A percentile compares a stretch with the other conserved stretches of the same genome.
Conservation (phyloP, 2,329 filamentous ascomycete genomes). For the Cercospora sp. region DNA sequence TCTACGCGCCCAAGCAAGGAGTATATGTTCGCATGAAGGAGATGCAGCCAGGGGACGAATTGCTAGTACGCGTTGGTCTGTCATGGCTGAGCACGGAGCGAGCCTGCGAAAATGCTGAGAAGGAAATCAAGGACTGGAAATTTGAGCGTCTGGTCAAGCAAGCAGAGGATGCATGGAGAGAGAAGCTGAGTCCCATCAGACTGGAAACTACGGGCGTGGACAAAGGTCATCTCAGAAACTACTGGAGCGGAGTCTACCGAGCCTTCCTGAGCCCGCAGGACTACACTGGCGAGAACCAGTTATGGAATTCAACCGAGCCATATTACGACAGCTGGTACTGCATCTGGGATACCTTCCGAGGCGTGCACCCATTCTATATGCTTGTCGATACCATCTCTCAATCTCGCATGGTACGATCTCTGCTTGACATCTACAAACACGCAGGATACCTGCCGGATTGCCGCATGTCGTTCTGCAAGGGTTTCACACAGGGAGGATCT, state of each 20-base stretch:
- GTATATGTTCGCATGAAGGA: conserved; percentile 40
- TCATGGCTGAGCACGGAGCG: conserved; percentile 67
- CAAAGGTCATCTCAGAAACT: conserved; percentile 40
- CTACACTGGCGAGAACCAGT: conserved; percentile 49
- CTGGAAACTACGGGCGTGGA: conserved; percentile 41
- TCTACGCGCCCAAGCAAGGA: conserved; percentile 26
- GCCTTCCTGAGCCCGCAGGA: conserved; percentile 49
- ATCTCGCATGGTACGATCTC: conserved; percentile 65
- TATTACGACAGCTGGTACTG: conserved; percentile 60
- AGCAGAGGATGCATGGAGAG: conserved; percentile 43
- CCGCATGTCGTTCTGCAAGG: conserved; percentile 71
- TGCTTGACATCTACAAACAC: conserved; percentile 70
- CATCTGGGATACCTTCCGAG: conserved; percentile 49
- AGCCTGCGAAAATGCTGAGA: conserved; percentile 67
- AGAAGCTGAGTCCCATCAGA: conserved; percentile 43
- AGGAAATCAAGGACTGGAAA: conserved; percentile 65
- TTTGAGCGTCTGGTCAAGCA: conserved; percentile 55
- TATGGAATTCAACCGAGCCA: conserved; percentile 47
- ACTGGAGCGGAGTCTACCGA: conserved; percentile 49
- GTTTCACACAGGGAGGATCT: conserved; percentile 71
- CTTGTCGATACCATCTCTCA: conserved; percentile 66
- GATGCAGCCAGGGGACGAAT: conserved; percentile 44
- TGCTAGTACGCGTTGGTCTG: conserved; percentile 64
- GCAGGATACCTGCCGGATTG: conserved; percentile 73
- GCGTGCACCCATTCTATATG: conserved; percentile 65